Percentiles rank a stretch among this genome's conserved stretches.
Conservation (phyloP, 108 stramenopile species). For the Chaetoceros muelleri region DNA sequence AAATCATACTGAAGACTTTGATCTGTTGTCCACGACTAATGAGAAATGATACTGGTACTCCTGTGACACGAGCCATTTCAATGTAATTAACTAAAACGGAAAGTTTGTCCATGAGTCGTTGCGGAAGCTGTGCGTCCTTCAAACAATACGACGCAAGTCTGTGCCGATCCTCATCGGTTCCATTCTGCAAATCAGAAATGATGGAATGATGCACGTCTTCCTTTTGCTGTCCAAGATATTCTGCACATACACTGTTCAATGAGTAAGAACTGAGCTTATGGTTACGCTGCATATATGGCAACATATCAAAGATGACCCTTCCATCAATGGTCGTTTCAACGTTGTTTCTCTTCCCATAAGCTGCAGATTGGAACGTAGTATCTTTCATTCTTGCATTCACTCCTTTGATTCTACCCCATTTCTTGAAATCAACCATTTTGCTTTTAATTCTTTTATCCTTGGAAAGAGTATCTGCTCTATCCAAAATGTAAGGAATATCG, state of each 20-base stretch:
- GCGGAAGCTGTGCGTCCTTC: conserved; percentile 96
- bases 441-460: conserved; percentile 19
- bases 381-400: conserved; percentile 83
- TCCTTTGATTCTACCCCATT: conserved; percentile 86
- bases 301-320: conserved; percentile 97
- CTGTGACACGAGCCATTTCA: conserved; percentile 99
- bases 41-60: conserved; percentile 93
- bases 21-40: conserved; percentile 98
- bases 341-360: conserved; percentile 91
- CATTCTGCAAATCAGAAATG: conserved; percentile 94
- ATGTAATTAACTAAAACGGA: conserved; percentile 97
- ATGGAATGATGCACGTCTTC: conserved; percentile 99
- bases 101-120: conserved; percentile 95
- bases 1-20: conserved; percentile 98
- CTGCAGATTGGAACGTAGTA: conserved; percentile 93
- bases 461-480: conserved; percentile 82
- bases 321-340: conserved; percentile 95
- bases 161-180: conserved; percentile 94
- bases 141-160: conserved; percentile 98
- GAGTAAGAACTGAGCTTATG: conserved; percentile 97
- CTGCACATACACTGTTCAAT: conserved; percentile 94
- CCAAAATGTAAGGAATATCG: conserved; percentile 96
- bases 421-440: conserved; percentile 47
- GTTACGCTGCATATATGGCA: conserved; percentile 99
- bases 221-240: conserved; percentile 96